phyloP scores from a whole-genome alignment of 2,329 filamentous ascomycete species.

The Neofusicoccum kwambonambiense region DNA sequence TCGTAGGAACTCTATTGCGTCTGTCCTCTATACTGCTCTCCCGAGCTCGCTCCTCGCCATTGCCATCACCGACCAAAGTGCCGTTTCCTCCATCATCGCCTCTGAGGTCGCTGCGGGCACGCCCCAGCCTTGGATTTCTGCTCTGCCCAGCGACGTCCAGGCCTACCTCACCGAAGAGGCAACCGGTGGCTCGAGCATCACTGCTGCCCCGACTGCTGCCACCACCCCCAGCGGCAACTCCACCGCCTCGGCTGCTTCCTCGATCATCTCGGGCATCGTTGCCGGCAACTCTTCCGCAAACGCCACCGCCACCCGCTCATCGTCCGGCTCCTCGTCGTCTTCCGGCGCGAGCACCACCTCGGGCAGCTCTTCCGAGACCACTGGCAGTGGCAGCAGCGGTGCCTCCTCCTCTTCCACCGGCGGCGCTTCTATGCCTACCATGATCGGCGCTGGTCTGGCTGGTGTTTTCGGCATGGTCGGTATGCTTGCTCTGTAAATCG shows the following conservation, averaged over 20 bases:
- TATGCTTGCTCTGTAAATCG: slow-evolving; percentile 42
- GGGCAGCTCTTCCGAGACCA: slow-evolving; percentile 7
- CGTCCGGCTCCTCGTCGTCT: slow-evolving; percentile 22
- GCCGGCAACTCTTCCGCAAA: slow-evolving; percentile 15
- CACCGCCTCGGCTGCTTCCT: slow-evolving; percentile 24
- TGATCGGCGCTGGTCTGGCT: slow-evolving; percentile 40
- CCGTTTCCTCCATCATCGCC: slow-evolving; percentile 42
- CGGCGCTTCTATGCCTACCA: slow-evolving; percentile 35
- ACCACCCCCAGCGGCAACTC: slow-evolving; percentile 10
- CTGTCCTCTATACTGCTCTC: slow-evolving; percentile 45
- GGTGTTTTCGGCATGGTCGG: slow-evolving; percentile 43
- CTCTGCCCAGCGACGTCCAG: slow-evolving; percentile 46
- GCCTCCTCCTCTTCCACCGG: slow-evolving; percentile 25
- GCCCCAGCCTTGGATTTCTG: slow-evolving; percentile 46
- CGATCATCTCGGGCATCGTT: slow-evolving; percentile 21
- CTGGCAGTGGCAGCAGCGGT: slow-evolving; percentile 22
- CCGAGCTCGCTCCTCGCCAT: slow-evolving; percentile 41
- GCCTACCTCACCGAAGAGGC: slow-evolving; percentile 33
- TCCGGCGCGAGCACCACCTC: slow-evolving; percentile 27
- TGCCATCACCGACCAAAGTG: slow-evolving; percentile 43
- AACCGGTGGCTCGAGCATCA: background rate
- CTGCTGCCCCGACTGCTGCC: slow-evolving; percentile 20
- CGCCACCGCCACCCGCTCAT: slow-evolving; percentile 25
- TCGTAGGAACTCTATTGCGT: background rate
- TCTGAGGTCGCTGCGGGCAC: slow-evolving; percentile 45